Base-by-base conservation (phyloP, 441 rosid genomes). In the Populus hybrid region DNA sequence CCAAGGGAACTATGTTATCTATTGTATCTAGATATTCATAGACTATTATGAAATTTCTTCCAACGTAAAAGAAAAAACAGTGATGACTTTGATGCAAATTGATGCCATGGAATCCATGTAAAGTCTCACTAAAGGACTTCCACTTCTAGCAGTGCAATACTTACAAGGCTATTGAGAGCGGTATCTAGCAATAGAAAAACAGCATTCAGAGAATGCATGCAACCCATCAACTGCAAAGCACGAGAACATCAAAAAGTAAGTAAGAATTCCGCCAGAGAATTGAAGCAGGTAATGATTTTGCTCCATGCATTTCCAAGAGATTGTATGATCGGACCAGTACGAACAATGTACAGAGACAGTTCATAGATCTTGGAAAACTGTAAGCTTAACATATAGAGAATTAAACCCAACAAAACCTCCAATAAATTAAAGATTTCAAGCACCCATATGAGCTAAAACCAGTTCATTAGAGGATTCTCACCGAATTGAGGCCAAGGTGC, bases 101-200 rank as follows among this genome's bases (percentile, higher is more conserved):
- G 61, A 53, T 53, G 21, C 61, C n/a, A 5, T 53, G 0, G 61
- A 53, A 53, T 53, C 61, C 61, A 53, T 53, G n/a, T 53, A 53
- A 53, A 53, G 8, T 53, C 61, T 16, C 61, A 18, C 61, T 1
- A 53, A 53, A 53, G 61, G 61, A 53, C n/a, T 6, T 53, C 61
- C 61, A 53, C 9, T 53, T 53, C 61, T 35, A 28, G 46, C 1
- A 30, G 4, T 71, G 23, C 0, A 66, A 42, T 75, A 83, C 97
- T 92, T 89, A 93, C 99, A 40, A 92, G 90, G 87, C 81, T 86
- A 77, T 95, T 91, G 53, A 95, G 87, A 42, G 86, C 77, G 12
- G 92, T 85, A n/a, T 95, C 97, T 10, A 95, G 57, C 30, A 95
- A 24, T 67, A 95, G 95, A 61, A 89, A 86, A 26, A 74, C 85